Conservation (phyloP, 768 basidiomycete genomes). For the Leccinum uliginosum region DNA sequence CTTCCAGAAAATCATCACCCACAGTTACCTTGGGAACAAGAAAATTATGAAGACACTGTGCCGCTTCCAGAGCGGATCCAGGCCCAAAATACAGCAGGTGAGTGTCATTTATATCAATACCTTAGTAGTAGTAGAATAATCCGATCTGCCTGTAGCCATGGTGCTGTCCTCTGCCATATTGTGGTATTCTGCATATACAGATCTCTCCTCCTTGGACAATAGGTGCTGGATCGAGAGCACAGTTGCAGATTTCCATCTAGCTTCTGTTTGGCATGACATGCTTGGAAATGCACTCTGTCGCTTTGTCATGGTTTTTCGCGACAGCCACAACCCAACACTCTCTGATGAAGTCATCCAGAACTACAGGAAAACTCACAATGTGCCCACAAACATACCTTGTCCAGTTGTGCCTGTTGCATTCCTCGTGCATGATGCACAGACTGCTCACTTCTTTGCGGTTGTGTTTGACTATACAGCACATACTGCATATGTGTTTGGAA, state of each 20-base stretch:
- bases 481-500: background rate
- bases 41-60: background rate
- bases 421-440: background rate
- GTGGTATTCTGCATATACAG: conserved; percentile 4
- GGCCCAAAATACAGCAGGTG: background rate
- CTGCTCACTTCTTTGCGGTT: conserved; percentile 1
- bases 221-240: background rate
- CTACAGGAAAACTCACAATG: background rate
- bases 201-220: background rate
- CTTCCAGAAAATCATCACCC: too few species aligned
- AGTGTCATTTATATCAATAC: background rate
- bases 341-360: background rate
- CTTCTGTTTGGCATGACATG: conserved; percentile 1
- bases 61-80: background rate
- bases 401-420: background rate
- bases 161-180: background rate
- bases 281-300: background rate
- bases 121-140: too few species aligned
- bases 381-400: background rate
- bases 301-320: background rate
- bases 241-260: conserved; percentile 1
- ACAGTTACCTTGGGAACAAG: background rate
- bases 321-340: background rate
- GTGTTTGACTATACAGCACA: background rate
- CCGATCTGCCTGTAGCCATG: background rate